Conservation (phyloP, 2,329 filamentous ascomycete species). For the Ascochyta pisi region DNA sequence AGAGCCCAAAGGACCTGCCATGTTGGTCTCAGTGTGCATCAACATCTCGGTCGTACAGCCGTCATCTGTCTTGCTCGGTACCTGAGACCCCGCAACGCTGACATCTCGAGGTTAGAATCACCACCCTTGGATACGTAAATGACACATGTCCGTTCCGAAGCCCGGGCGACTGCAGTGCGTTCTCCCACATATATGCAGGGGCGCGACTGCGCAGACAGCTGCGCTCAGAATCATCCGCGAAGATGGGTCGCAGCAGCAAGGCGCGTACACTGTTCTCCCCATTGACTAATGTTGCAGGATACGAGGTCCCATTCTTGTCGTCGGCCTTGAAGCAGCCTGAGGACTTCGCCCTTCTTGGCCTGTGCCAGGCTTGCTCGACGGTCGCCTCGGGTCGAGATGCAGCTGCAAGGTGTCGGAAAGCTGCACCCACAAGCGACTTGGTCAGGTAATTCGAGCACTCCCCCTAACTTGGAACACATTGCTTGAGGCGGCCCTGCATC, state of each 20-base stretch:
- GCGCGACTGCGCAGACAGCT: slow-evolving; percentile 3
- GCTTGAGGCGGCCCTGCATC: neutral
- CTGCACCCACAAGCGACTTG: slow-evolving; percentile 3
- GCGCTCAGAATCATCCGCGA: slow-evolving; percentile 8
- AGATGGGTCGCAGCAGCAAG: slow-evolving; percentile 13
- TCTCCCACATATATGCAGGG: slow-evolving; percentile 13
- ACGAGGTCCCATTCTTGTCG: slow-evolving; percentile 3
- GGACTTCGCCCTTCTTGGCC: slow-evolving; percentile 17
- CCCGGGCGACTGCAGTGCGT: slow-evolving; percentile 8
- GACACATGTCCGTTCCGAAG: slow-evolving; percentile 20
- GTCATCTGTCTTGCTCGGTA: slow-evolving; percentile 1
- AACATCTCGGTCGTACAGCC: neutral
- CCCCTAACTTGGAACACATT: neutral
- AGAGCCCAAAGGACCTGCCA: slow-evolving; percentile 14
- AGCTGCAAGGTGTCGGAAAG: neutral
- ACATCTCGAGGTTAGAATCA: neutral
- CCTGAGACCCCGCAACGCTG: slow-evolving; percentile 9
- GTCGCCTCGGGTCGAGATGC: neutral
- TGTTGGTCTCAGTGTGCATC: slow-evolving; percentile 14
- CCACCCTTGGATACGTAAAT: slow-evolving; percentile 4
- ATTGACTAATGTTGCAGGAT: slow-evolving; percentile 3
- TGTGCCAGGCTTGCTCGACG: slow-evolving; percentile 11
- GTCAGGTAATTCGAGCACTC: neutral
- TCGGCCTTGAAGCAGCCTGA: slow-evolving; percentile 13
- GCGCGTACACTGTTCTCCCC: slow-evolving; percentile 6